These are phyloP conservation scores for Chalaropsis ovoidea DNA, from an alignment of 2,329 filamentous ascomycete genomes.

Conservation along the genomic window DNA sequence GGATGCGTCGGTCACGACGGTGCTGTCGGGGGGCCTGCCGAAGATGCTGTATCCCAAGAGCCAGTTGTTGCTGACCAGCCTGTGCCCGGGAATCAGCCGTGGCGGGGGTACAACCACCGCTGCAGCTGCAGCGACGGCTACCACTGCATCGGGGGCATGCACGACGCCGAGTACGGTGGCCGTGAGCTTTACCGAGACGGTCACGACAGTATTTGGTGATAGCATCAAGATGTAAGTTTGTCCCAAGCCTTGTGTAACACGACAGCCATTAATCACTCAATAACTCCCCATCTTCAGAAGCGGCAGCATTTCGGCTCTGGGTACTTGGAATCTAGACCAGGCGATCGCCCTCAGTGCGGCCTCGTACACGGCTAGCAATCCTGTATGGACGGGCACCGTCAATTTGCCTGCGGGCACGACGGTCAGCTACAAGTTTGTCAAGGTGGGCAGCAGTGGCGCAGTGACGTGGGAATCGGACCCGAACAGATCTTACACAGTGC, in stretches of 20 bases:
- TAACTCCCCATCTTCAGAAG: constrained; percentile 19
- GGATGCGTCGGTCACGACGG: constrained; percentile 24
- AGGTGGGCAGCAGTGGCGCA: constrained; percentile 40
- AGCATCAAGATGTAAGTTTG: constrained; percentile 42
- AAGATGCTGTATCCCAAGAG: constrained; percentile 25
- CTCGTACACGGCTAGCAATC: constrained; percentile 45
- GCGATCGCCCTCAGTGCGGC: constrained; percentile 43
- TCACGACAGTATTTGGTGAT: constrained; percentile 39
- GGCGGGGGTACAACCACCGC: neutral
- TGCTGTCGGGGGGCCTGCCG: constrained; percentile 23
- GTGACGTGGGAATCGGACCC: constrained; percentile 50
- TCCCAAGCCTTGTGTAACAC: neutral
- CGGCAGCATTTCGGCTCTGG: constrained; percentile 35
- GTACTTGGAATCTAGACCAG: constrained; percentile 32
- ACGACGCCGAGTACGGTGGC: constrained; percentile 32
- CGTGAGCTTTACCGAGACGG: constrained; percentile 38
- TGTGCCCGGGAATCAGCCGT: constrained; percentile 21
- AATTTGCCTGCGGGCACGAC: constrained; percentile 42
- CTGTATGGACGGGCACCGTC: constrained; percentile 45
- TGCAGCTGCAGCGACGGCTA: constrained; percentile 8
- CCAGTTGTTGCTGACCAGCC: constrained; percentile 18
- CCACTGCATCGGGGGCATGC: constrained; percentile 30
- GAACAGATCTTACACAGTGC: constrained; percentile 33
- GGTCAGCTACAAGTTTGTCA: constrained; percentile 54
- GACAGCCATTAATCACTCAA: neutral